A percentile compares a stretch with the other conserved stretches of the same genome.
These are phyloP conservation scores for Paramecium octaurelia DNA, from an alignment of 73 alveolate species.

Conservation along the genomic window DNA sequence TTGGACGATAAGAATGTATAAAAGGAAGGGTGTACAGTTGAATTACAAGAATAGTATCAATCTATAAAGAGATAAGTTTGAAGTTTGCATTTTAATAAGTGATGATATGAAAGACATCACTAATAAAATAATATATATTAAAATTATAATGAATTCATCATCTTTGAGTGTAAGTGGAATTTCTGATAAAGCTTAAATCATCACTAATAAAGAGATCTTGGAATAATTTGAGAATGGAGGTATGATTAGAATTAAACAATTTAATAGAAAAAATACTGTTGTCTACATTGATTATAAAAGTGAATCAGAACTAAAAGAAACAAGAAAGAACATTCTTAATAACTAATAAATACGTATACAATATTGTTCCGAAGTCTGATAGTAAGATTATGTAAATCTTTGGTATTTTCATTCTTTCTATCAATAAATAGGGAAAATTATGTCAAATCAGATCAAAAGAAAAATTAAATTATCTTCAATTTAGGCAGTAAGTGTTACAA, in stretches of 20 bases:
- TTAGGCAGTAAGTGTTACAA: slow-evolving; percentile 4
- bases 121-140: neutral
- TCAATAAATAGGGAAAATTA: neutral
- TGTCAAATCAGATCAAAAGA: slow-evolving; percentile 11
- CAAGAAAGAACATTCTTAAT: neutral
- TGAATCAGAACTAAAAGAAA: neutral
- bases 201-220: neutral
- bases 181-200: neutral
- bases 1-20: too few relatives aligned
- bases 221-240: neutral
- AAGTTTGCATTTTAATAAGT: neutral
- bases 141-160: neutral
- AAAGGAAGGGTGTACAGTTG: neutral
- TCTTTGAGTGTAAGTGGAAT: too few relatives aligned
- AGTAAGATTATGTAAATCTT: neutral
- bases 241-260: neutral
- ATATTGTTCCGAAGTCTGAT: slow-evolving; percentile 13
- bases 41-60: neutral
- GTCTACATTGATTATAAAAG: neutral
- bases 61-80: neutral
- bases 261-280: neutral
- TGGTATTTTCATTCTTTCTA: neutral
- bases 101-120: neutral
- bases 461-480: neutral
- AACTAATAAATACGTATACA: neutral